Evolutionary conservation across 2,329 filamentous ascomycete species (phyloP).

Genomic region (Monosporascus sp.): DNA sequence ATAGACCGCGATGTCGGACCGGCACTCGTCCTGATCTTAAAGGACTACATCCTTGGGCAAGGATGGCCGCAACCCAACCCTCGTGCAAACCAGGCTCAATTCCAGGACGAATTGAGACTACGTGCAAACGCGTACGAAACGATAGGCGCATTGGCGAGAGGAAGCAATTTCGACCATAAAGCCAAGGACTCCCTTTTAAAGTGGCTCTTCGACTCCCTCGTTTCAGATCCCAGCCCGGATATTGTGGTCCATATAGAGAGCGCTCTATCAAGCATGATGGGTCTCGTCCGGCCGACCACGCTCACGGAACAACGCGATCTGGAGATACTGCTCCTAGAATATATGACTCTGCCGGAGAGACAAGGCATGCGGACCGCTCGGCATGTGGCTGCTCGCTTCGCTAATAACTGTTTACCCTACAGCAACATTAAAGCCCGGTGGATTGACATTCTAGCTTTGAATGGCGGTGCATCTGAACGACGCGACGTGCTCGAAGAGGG

Average conservation of each 20-base stretch:
- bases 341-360: constrained; percentile 52
- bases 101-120: constrained; percentile 57
- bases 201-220: constrained; percentile 81
- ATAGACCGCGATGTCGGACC: constrained; percentile 62
- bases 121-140: constrained; percentile 84
- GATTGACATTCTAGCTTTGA: constrained; percentile 80
- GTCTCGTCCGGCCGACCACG: constrained; percentile 32
- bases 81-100: constrained; percentile 39
- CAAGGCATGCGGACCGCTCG: constrained; percentile 66
- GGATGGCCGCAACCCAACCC: constrained; percentile 67
- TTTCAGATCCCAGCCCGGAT: constrained; percentile 69
- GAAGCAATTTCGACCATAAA: constrained; percentile 49
- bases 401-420: constrained; percentile 81
- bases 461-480: constrained; percentile 59
- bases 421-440: constrained; percentile 74
- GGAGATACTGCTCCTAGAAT: constrained; percentile 56
- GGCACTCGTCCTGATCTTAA: constrained; percentile 62
- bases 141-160: constrained; percentile 73
- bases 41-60: constrained; percentile 69
- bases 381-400: constrained; percentile 81
- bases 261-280: constrained; percentile 68
- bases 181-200: constrained; percentile 51
- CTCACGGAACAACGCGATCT: constrained; percentile 31
- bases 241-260: constrained; percentile 86
- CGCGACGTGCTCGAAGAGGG: constrained; percentile 88